Percentiles rank a stretch among this genome's conserved stretches.
These are phyloP conservation scores for Cryphonectria radicalis DNA, from an alignment of 2,329 filamentous ascomycete species.

Conservation along the genomic window DNA sequence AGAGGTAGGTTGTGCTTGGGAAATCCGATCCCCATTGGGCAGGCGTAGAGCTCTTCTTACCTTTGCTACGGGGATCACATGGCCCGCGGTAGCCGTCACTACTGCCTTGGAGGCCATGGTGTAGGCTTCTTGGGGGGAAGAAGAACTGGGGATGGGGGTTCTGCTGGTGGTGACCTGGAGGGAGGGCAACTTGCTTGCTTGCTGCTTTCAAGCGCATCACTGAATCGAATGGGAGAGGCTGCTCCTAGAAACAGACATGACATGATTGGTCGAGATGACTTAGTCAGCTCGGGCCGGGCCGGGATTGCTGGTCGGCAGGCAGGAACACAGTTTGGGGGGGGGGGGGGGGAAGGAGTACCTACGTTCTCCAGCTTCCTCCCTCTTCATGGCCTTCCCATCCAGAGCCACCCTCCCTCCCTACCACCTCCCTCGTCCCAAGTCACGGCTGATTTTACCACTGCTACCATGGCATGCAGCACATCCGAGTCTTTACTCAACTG, in stretches of 20 bases:
- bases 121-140: constrained; percentile 35
- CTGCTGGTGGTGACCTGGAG: constrained; percentile 26
- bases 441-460: neutral
- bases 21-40: constrained; percentile 14
- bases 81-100: constrained; percentile 58
- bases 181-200: constrained; percentile 25
- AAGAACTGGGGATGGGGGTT: neutral
- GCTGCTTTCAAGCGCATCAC: constrained; percentile 16
- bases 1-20: constrained; percentile 20
- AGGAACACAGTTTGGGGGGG: no score
- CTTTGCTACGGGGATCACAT: constrained; percentile 61
- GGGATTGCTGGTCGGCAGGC: neutral
- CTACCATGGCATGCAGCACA: neutral
- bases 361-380: neutral
- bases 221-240: constrained; percentile 5
- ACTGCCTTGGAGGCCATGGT: constrained; percentile 66
- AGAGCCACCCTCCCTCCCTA: neutral
- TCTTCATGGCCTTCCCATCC: neutral
- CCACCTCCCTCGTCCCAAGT: neutral
- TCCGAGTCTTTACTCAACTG: neutral
- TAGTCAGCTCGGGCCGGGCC: constrained; percentile 13
- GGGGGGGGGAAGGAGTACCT: neutral
- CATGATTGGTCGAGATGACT: constrained; percentile 20
- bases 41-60: constrained; percentile 46
- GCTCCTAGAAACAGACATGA: constrained; percentile 14